A percentile compares a stretch with the other conserved stretches of the same genome.
phyloP scores from a whole-genome alignment of 1,284 basidiomycete species.

The Fomitopsis palustris region DNA sequence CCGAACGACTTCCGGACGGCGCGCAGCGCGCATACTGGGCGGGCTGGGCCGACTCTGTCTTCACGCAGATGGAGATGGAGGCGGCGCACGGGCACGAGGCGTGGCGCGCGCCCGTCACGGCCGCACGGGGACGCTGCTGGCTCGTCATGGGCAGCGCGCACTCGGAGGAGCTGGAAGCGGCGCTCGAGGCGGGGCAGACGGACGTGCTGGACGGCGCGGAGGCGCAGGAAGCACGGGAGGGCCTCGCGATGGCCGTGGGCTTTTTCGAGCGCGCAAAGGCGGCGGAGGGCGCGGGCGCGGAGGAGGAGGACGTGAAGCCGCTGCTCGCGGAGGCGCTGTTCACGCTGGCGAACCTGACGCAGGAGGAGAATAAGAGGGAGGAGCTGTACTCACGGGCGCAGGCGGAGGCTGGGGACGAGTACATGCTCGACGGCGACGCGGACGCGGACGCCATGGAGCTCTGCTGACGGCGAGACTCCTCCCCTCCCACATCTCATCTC shows the following conservation, averaged over 20 bases:
- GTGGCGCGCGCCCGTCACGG: slow-evolving; percentile 43
- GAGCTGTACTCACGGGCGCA: slow-evolving; percentile 46
- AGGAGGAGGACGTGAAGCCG: slow-evolving; percentile 12
- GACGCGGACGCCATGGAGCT: no score
- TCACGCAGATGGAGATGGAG: slow-evolving; percentile 61
- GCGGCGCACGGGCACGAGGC: slow-evolving; percentile 43
- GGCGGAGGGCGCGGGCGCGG: slow-evolving; percentile 9
- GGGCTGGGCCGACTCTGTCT: slow-evolving; percentile 53
- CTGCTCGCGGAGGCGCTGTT: slow-evolving; percentile 51
- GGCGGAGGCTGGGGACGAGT: slow-evolving; percentile 39
- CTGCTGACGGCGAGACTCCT: no score
- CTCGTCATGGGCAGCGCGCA: slow-evolving; percentile 49
- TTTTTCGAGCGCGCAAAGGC: slow-evolving; percentile 51
- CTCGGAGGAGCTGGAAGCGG: slow-evolving; percentile 49
- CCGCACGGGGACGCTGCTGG: slow-evolving; percentile 50
- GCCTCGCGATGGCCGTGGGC: slow-evolving; percentile 32
- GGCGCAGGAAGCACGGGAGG: slow-evolving; percentile 50
- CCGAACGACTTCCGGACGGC: slow-evolving; percentile 46
- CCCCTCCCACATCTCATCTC: no score
- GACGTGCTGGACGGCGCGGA: slow-evolving; percentile 38
- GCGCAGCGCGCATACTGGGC: slow-evolving; percentile 53
- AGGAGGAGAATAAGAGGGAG: slow-evolving; percentile 44
- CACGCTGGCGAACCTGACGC: slow-evolving; percentile 53
- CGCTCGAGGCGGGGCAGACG: slow-evolving; percentile 40
- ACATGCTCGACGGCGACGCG: no score